Conservation (phyloP, 2,329 filamentous ascomycete genomes). For the Cladosporium sp. region DNA sequence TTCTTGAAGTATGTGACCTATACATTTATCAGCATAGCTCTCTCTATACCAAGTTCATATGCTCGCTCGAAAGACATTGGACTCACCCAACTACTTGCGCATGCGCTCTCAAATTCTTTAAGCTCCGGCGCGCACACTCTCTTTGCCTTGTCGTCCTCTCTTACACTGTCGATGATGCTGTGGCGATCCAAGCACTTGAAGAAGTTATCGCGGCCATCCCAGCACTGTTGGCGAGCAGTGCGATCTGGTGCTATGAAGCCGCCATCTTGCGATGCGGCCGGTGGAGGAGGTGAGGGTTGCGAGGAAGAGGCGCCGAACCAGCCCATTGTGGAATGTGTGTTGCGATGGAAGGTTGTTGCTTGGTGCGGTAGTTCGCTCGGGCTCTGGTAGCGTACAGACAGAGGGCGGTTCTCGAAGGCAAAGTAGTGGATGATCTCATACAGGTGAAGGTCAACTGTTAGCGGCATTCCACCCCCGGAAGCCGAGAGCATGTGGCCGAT, state of each 20-base stretch:
- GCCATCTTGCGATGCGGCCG: slow-evolving; percentile 43
- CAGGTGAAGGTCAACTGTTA: background rate
- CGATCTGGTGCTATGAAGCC: slow-evolving; percentile 79
- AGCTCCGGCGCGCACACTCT: slow-evolving; percentile 56
- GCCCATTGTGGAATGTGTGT: slow-evolving; percentile 25
- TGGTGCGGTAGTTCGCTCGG: background rate
- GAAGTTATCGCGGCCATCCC: slow-evolving; percentile 83
- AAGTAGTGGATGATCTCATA: slow-evolving; percentile 4
- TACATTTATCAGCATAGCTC: slow-evolving; percentile 15
- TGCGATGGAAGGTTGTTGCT: background rate
- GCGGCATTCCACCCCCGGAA: background rate
- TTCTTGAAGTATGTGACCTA: slow-evolving; percentile 98
- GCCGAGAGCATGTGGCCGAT: background rate
- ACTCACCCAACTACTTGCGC: slow-evolving; percentile 84
- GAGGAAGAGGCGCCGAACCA: slow-evolving; percentile 32
- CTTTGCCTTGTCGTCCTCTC: slow-evolving; percentile 50
- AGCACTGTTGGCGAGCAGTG: slow-evolving; percentile 76
- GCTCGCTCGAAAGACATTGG: background rate
- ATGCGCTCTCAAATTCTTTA: slow-evolving; percentile 73
- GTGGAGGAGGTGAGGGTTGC: slow-evolving; percentile 20
- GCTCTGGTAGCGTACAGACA: background rate
- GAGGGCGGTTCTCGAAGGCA: no score
- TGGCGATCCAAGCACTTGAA: slow-evolving; percentile 82
- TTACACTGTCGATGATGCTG: slow-evolving; percentile 72
- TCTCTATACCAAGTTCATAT: background rate